Percentiles rank a stretch among this genome's conserved stretches.
phyloP scores from a whole-genome alignment of 2,329 filamentous ascomycete genomes.

The Zarea fungicola region DNA sequence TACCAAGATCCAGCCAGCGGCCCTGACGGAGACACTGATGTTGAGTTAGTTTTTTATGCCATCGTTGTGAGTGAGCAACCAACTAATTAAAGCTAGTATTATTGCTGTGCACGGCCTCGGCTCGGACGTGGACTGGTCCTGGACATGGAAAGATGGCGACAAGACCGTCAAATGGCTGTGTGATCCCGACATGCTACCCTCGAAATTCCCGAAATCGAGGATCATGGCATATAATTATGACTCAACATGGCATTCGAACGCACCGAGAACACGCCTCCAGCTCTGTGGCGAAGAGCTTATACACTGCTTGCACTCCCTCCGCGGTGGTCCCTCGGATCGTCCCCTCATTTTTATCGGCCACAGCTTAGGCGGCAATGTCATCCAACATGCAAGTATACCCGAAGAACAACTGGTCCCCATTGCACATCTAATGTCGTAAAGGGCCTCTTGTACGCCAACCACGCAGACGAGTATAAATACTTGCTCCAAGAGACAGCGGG shows the following conservation, averaged over 20 bases:
- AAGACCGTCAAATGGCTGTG: constrained; percentile 16
- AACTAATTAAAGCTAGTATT: constrained; percentile 14
- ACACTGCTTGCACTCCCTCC: constrained; percentile 14
- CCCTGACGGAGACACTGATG: too few relatives aligned
- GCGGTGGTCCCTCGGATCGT: constrained; percentile 3
- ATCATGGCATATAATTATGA: constrained; percentile 20
- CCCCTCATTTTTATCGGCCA: constrained; percentile 19
- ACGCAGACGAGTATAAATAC: constrained; percentile 10
- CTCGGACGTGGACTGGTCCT: constrained; percentile 19
- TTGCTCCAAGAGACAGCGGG: constrained; percentile 11
- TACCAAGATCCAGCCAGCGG: too few relatives aligned
- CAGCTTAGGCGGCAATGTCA: constrained; percentile 19
- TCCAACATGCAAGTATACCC: constrained; percentile 13
- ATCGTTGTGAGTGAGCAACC: too few relatives aligned
- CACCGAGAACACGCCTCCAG: constrained; percentile 18
- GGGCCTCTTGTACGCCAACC: constrained; percentile 16
- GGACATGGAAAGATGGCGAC: constrained; percentile 15
- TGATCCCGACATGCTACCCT: constrained; percentile 17
- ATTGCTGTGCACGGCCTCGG: constrained; percentile 20
- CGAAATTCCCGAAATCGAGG: constrained; percentile 9
- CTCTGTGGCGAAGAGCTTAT: constrained; percentile 18
- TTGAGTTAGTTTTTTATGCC: too few relatives aligned
- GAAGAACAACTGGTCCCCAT: background rate
- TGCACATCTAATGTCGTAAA: background rate
- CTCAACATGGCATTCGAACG: constrained; percentile 17